phyloP scores from a whole-genome alignment of 352 stramenopile species.

The Globisporangium orthogonon region DNA sequence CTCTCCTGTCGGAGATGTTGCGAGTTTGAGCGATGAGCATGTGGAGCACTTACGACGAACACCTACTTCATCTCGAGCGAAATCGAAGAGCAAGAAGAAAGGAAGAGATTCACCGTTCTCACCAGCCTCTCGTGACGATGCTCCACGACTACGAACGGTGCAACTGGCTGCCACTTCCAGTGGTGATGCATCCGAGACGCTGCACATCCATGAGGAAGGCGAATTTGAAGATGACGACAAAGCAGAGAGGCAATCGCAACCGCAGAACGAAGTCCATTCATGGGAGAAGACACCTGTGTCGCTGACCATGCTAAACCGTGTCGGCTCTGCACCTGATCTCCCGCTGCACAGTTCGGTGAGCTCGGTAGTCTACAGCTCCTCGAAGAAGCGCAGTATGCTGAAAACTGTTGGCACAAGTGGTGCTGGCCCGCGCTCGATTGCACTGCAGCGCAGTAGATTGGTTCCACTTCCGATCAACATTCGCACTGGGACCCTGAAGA shows the following conservation, averaged over 20 bases:
- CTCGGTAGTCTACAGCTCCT: slow-evolving; percentile 51
- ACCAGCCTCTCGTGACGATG: not conserved
- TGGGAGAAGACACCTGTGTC: not conserved
- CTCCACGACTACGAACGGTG: not conserved
- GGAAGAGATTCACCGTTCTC: not conserved
- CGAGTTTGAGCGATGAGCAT: not conserved
- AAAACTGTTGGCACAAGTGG: slow-evolving; percentile 12
- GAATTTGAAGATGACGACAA: slow-evolving; percentile 1
- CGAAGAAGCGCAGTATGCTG: slow-evolving; percentile 51
- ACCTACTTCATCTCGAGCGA: not conserved
- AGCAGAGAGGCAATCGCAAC: slow-evolving; percentile 2
- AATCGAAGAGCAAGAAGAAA: slow-evolving; percentile 8
- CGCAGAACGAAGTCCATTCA: not conserved
- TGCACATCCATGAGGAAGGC: slow-evolving; percentile 9
- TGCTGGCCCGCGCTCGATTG: slow-evolving; percentile 29
- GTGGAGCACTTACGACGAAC: not conserved
- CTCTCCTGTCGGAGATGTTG: slow-evolving; percentile 21
- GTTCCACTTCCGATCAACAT: slow-evolving; percentile 53
- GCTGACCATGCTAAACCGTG: slow-evolving; percentile 48
- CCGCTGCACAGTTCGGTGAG: slow-evolving; percentile 49
- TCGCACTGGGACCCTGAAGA: slow-evolving; percentile 18
- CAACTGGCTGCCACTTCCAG: not conserved
- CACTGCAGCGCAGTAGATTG: slow-evolving; percentile 48
- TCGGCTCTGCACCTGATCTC: slow-evolving; percentile 53
- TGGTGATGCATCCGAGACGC: not conserved